These are phyloP conservation scores for Aspergillus aculeatinus DNA, from an alignment of 2,329 filamentous ascomycete species.

Conservation along the genomic window DNA sequence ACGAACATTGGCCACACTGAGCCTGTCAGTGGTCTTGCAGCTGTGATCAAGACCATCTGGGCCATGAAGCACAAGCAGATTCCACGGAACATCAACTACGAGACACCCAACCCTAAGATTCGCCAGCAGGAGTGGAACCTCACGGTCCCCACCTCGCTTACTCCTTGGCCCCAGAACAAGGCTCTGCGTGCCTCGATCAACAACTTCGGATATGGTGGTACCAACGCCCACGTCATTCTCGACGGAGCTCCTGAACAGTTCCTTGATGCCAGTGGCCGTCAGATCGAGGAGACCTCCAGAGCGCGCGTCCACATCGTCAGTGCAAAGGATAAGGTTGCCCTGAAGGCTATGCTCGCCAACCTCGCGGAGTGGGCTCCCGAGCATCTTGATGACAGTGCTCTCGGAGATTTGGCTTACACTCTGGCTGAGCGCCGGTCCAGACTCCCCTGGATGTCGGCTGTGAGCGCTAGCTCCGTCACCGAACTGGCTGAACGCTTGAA, in stretches of 20 bases:
- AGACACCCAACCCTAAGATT: slow-evolving; percentile 16
- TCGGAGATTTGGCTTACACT: slow-evolving; percentile 6
- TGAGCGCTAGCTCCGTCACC: not conserved
- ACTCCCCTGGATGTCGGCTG: not conserved
- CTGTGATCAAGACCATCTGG: slow-evolving; percentile 44
- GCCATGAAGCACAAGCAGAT: slow-evolving; percentile 47
- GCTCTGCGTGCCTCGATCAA: slow-evolving; percentile 4
- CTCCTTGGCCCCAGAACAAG: not conserved
- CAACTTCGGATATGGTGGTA: slow-evolving; percentile 13
- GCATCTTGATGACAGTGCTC: not conserved
- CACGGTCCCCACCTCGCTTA: slow-evolving; percentile 3
- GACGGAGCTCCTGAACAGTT: slow-evolving; percentile 3
- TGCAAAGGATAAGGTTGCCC: too few relatives aligned
- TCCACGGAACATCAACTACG: slow-evolving; percentile 37
- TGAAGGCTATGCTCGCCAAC: too few relatives aligned
- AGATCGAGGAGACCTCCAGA: too few relatives aligned
- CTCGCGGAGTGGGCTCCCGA: too few relatives aligned
- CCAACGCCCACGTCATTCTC: slow-evolving; percentile 12
- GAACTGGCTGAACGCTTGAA: not conserved
- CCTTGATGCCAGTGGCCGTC: too few relatives aligned
- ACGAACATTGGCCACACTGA: slow-evolving; percentile 23
- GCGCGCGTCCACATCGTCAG: too few relatives aligned
- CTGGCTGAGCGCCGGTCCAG: slow-evolving; percentile 2
- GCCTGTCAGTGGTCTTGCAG: slow-evolving; percentile 41
- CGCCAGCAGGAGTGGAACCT: slow-evolving; percentile 4